Percentiles rank a stretch among this genome's conserved stretches.
These are phyloP conservation scores for Fusarium verticillioides DNA, from an alignment of 2,329 filamentous ascomycete species.

Conservation along the genomic window DNA sequence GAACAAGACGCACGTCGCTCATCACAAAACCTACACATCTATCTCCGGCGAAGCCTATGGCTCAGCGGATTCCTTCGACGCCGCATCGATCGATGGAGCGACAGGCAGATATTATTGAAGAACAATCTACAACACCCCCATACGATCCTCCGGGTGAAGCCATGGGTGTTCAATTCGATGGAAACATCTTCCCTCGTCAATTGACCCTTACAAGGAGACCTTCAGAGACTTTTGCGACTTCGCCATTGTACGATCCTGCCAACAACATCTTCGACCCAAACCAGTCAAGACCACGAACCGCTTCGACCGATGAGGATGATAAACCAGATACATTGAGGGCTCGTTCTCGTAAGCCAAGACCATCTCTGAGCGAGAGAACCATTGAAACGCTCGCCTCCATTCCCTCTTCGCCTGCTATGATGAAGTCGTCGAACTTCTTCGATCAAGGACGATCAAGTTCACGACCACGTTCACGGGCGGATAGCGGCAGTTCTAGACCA, in stretches of 20 bases:
- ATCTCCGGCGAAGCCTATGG: constrained; percentile 29
- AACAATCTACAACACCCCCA: constrained; percentile 41
- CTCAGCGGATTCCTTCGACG: constrained; percentile 34
- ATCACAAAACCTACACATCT: constrained; percentile 31
- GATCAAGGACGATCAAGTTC: constrained; percentile 68
- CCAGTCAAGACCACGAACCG: constrained; percentile 21
- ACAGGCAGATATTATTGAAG: constrained; percentile 37
- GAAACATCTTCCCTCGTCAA: constrained; percentile 40
- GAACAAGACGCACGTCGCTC: constrained; percentile 36
- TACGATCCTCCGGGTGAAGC: constrained; percentile 40
- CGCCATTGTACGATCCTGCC: constrained; percentile 38
- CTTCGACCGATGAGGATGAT: constrained; percentile 38
- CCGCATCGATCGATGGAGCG: constrained; percentile 32
- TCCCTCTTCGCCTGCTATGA: constrained; percentile 79
- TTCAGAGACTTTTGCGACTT: constrained; percentile 43
- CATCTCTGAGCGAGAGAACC: constrained; percentile 83
- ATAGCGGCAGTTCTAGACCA: constrained; percentile 59
- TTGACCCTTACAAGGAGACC: constrained; percentile 48
- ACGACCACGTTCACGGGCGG: constrained; percentile 61
- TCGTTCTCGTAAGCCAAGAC: constrained; percentile 49
- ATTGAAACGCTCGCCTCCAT: constrained; percentile 84
- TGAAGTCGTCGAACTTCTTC: constrained; percentile 78
- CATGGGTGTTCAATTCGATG: constrained; percentile 35
- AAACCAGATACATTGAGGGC: constrained; percentile 34
- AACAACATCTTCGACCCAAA: constrained; percentile 35